These are phyloP conservation scores for Aspergillus arachidicola DNA, from an alignment of 2,329 filamentous ascomycete species.

Conservation along the genomic window DNA sequence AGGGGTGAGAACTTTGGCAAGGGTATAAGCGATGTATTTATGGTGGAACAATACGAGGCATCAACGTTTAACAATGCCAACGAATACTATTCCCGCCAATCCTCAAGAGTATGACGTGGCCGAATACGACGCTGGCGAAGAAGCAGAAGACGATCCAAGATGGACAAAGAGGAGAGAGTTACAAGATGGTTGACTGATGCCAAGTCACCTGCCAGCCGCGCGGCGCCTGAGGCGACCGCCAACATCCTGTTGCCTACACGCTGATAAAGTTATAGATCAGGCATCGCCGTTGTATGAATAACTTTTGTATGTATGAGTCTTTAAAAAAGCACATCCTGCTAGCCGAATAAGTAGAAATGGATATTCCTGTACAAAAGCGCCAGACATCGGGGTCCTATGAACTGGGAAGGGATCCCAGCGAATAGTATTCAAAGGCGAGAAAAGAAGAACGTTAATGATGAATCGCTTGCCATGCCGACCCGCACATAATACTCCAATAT, in stretches of 20 bases:
- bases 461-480: neutral
- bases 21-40: neutral
- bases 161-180: neutral
- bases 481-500: neutral
- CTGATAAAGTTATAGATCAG: neutral
- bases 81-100: neutral
- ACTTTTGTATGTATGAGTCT: constrained; percentile 18
- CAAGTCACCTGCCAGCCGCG: constrained; percentile 1
- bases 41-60: neutral
- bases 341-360: constrained; percentile 11
- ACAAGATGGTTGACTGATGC: neutral
- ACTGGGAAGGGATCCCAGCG: neutral
- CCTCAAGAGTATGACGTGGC: neutral
- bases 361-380: constrained; percentile 7
- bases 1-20: neutral
- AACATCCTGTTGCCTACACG: constrained; percentile 1
- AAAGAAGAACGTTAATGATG: neutral
- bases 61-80: neutral
- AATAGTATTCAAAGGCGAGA: neutral
- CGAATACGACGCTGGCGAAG: neutral
- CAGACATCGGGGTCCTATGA: neutral
- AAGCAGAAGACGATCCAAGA: neutral
- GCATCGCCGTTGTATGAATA: neutral
- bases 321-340: constrained; percentile 16
- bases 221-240: neutral